Percentiles rank a stretch among this genome's conserved stretches.
These are phyloP conservation scores for Coniosporium tulheliwenetii DNA, from an alignment of 2,329 filamentous ascomycete genomes.

Conservation along the genomic window DNA sequence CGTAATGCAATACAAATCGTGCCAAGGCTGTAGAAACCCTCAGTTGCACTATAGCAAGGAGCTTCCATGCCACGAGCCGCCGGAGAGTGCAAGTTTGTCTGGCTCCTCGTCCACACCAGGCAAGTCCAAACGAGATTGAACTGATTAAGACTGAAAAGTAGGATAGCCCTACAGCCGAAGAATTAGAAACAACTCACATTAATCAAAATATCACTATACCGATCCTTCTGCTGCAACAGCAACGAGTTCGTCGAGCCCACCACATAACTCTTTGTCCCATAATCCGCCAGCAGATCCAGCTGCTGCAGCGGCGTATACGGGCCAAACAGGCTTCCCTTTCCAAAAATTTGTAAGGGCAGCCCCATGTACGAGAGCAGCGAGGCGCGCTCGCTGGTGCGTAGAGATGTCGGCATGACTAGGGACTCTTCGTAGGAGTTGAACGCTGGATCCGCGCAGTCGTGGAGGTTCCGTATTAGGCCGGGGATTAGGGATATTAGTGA, in stretches of 20 bases:
- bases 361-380: constrained; percentile 92
- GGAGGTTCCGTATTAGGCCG: constrained; percentile 75
- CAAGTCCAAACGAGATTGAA: no score
- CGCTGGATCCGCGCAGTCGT: constrained; percentile 90
- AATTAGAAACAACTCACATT: constrained; percentile 35
- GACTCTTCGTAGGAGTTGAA: constrained; percentile 69
- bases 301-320: constrained; percentile 95
- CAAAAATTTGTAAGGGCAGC: constrained; percentile 84
- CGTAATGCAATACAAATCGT: no score
- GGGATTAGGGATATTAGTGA: constrained; percentile 91
- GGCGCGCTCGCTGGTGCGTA: constrained; percentile 80
- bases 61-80: no score
- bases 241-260: constrained; percentile 95
- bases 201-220: constrained; percentile 91
- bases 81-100: no score
- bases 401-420: constrained; percentile 61
- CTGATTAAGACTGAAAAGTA: background rate
- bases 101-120: no score
- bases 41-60: no score
- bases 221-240: constrained; percentile 81
- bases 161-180: background rate
- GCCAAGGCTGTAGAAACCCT: no score
- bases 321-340: constrained; percentile 89
- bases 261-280: constrained; percentile 91
- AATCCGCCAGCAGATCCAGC: constrained; percentile 82